Percentiles rank a stretch among this genome's conserved stretches.
phyloP scores from a whole-genome alignment of 2,329 filamentous ascomycete species.

The Ophiosphaerella herpotricha region DNA sequence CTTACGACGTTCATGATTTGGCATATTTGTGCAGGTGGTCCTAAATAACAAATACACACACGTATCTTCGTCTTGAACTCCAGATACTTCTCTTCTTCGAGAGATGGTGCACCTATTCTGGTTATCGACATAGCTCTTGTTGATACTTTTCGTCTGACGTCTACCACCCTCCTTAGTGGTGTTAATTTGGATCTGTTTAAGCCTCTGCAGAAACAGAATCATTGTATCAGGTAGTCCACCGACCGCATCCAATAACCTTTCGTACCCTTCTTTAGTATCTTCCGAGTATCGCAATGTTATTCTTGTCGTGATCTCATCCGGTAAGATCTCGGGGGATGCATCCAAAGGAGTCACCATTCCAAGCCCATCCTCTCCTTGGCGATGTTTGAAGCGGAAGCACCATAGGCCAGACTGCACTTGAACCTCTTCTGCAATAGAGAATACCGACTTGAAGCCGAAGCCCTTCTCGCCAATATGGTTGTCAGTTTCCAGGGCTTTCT shows the following conservation, averaged over 20 bases:
- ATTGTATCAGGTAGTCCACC: conserved; percentile 15
- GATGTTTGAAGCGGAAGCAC: conserved; percentile 45
- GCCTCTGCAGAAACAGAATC: conserved; percentile 16
- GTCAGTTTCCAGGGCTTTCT: conserved; percentile 21
- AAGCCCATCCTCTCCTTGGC: conserved; percentile 50
- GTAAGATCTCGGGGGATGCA: conserved; percentile 11
- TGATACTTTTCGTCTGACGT: not conserved
- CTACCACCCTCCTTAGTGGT: not conserved
- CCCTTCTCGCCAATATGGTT: conserved; percentile 45
- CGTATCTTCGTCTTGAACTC: not conserved
- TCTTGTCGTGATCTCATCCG: conserved; percentile 16
- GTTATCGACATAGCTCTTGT: not conserved
- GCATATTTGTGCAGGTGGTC: conserved; percentile 7
- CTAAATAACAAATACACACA: conserved; percentile 5
- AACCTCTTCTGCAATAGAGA: conserved; percentile 41
- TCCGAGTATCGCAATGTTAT: conserved; percentile 17
- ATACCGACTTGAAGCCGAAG: conserved; percentile 46
- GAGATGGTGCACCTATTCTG: not conserved
- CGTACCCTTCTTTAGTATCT: conserved; percentile 1
- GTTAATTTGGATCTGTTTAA: conserved; percentile 7
- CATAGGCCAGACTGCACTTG: conserved; percentile 48
- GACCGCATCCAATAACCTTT: conserved; percentile 8
- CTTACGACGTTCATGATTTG: conserved; percentile 13
- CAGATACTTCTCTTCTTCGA: not conserved
- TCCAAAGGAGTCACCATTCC: conserved; percentile 57